These are phyloP conservation scores for Corrigiola litoralis DNA, from an alignment of 179 eudicot species.

Conservation along the genomic window DNA sequence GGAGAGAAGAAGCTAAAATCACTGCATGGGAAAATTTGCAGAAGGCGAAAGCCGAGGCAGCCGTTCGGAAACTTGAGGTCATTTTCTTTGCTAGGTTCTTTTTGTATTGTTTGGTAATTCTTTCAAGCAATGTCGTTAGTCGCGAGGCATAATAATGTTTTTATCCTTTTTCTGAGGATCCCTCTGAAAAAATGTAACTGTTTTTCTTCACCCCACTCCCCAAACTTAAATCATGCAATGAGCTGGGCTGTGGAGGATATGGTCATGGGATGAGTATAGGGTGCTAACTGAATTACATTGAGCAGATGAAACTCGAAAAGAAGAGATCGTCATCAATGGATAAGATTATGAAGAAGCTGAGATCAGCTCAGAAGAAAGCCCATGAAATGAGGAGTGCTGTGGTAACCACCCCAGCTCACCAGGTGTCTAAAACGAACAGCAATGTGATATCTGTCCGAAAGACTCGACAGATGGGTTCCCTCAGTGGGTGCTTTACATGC, in stretches of 20 bases:
- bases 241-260: neutral
- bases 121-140: neutral
- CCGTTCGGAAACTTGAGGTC: conserved; percentile 84
- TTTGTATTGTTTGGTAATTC: neutral
- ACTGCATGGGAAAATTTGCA: conserved; percentile 94
- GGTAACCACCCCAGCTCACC: conserved; percentile 38
- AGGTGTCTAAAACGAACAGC: conserved; percentile 38
- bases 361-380: conserved; percentile 87
- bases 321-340: conserved; percentile 93
- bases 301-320: conserved; percentile 92
- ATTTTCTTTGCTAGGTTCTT: neutral
- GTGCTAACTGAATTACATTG: conserved; percentile 17
- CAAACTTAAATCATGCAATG: neutral
- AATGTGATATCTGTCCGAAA: conserved; percentile 44
- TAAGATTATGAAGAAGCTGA: conserved; percentile 77
- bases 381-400: conserved; percentile 73
- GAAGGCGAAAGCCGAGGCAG: conserved; percentile 94
- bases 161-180: no score
- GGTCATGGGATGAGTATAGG: neutral
- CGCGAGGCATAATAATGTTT: neutral
- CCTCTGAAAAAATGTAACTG: no score
- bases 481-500: conserved; percentile 91
- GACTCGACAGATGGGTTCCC: conserved; percentile 59
- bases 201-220: neutral
- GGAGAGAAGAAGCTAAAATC: conserved; percentile 84